These are phyloP conservation scores for Entomortierella beljakovae DNA, from an alignment of 192 early-diverging fungal genomes.

Conservation along the genomic window DNA sequence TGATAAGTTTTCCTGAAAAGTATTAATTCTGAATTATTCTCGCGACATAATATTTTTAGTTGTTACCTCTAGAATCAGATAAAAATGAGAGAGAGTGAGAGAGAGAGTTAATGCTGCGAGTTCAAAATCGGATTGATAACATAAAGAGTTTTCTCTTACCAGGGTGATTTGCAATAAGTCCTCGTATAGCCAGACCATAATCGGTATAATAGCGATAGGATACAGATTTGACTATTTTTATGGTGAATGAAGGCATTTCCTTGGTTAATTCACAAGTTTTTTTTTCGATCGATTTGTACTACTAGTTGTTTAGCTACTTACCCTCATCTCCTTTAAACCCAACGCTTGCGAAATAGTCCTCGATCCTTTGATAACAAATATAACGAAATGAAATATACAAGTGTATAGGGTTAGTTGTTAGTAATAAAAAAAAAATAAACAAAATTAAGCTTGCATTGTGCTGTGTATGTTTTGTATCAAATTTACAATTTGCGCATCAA, in stretches of 20 bases:
- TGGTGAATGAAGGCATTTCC: no score
- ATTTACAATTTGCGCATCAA: conserved; percentile 66
- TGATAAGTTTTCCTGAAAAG: no score
- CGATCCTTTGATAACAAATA: conserved; percentile 57
- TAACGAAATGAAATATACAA: background rate
- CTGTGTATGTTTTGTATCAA: background rate
- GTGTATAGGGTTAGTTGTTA: no score
- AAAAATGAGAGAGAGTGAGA: no score
- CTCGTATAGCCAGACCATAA: conserved; percentile 80
- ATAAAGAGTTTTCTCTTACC: conserved; percentile 30
- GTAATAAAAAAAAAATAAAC: background rate
- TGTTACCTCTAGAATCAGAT: no score
- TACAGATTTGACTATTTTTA: conserved; percentile 47
- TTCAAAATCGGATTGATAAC: no score
- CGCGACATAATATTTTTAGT: no score
- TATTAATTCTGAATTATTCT: no score
- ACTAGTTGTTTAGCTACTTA: conserved; percentile 1
- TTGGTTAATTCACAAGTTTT: no score
- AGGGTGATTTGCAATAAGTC: conserved; percentile 71
- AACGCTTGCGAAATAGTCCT: conserved; percentile 64
- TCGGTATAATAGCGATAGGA: conserved; percentile 73
- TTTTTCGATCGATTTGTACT: no score
- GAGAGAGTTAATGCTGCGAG: no score
- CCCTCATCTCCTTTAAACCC: conserved; percentile 61
- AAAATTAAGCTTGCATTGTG: no score